These are phyloP conservation scores for Seminavis robusta DNA, from an alignment of 108 stramenopile species.

Conservation along the genomic window DNA sequence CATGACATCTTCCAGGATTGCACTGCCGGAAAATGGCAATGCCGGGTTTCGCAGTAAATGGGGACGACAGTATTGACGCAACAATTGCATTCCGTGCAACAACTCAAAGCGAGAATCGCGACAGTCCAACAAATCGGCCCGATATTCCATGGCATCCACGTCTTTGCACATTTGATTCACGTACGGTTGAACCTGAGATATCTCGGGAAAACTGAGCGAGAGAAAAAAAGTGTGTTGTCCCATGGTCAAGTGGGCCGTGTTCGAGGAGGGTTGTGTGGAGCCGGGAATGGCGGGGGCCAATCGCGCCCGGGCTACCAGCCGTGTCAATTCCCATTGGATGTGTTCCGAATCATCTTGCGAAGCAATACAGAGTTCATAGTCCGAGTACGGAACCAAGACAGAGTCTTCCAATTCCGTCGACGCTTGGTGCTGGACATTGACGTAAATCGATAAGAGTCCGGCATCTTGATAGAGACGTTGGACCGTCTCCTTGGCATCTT, in stretches of 20 bases:
- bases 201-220: slow-evolving; percentile 71
- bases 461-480: slow-evolving; percentile 51
- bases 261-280: slow-evolving; percentile 38
- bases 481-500: slow-evolving; percentile 23
- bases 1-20: slow-evolving; percentile 77
- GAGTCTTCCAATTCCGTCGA: slow-evolving; percentile 44
- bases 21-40: slow-evolving; percentile 61
- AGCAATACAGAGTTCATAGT: slow-evolving; percentile 83
- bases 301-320: slow-evolving; percentile 72
- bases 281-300: slow-evolving; percentile 72
- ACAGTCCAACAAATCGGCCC: slow-evolving; percentile 75
- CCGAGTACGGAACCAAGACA: slow-evolving; percentile 62
- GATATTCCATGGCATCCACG: slow-evolving; percentile 92
- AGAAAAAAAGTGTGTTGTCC: slow-evolving; percentile 83
- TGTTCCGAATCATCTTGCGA: slow-evolving; percentile 49
- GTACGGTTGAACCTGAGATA: slow-evolving; percentile 71
- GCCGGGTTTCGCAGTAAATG: slow-evolving; percentile 67
- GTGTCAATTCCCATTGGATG: slow-evolving; percentile 79
- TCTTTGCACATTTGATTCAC: slow-evolving; percentile 82
- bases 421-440: slow-evolving; percentile 63
- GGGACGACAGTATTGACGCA: slow-evolving; percentile 66
- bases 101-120: slow-evolving; percentile 76
- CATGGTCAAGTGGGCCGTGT: slow-evolving; percentile 82
- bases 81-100: slow-evolving; percentile 69
- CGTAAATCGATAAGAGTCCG: slow-evolving; percentile 57